phyloP scores from a whole-genome alignment of 805 yeast species.

The Maudiozyma turicensis region DNA sequence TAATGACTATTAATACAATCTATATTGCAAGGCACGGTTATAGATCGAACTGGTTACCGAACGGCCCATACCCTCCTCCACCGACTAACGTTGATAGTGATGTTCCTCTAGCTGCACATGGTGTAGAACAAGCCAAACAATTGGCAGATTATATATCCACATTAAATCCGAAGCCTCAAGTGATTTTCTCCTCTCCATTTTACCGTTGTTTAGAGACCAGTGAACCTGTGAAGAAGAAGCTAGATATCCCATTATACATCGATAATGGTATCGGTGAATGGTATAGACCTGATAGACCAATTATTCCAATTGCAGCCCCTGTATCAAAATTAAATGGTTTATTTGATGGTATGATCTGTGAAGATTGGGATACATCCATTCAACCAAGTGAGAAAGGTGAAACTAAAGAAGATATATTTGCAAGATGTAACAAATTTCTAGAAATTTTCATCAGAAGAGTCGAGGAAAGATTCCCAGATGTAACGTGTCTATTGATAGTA shows the following conservation, averaged over 20 bases:
- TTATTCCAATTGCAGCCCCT: slow-evolving; percentile 64
- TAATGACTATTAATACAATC: slow-evolving; percentile 39
- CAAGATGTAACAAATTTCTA: slow-evolving; percentile 51
- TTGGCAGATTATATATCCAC: slow-evolving; percentile 52
- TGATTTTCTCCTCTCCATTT: slow-evolving; percentile 76
- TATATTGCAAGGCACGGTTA: slow-evolving; percentile 84
- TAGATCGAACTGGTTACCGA: slow-evolving; percentile 76
- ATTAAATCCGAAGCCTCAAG: slow-evolving; percentile 41
- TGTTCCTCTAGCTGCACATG: slow-evolving; percentile 82
- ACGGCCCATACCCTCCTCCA: slow-evolving; percentile 61
- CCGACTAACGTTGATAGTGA: slow-evolving; percentile 92
- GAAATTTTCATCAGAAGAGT: slow-evolving; percentile 46
- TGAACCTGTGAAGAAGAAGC: slow-evolving; percentile 51
- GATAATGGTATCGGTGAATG: slow-evolving; percentile 93
- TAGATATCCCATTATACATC: slow-evolving; percentile 51
- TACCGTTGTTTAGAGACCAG: slow-evolving; percentile 85
- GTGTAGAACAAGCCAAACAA: slow-evolving; percentile 79
- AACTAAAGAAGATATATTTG: slow-evolving; percentile 54
- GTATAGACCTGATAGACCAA: slow-evolving; percentile 63
- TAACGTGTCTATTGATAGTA: slow-evolving; percentile 54
- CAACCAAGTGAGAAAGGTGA: slow-evolving; percentile 67
- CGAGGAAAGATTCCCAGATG: slow-evolving; percentile 47
- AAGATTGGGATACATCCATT: slow-evolving; percentile 41
- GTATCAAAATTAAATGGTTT: slow-evolving; percentile 39
- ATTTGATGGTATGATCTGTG: slow-evolving; percentile 42